Conservation (phyloP, 1,139 yeast genomes). For the Candida sanyaensis region DNA sequence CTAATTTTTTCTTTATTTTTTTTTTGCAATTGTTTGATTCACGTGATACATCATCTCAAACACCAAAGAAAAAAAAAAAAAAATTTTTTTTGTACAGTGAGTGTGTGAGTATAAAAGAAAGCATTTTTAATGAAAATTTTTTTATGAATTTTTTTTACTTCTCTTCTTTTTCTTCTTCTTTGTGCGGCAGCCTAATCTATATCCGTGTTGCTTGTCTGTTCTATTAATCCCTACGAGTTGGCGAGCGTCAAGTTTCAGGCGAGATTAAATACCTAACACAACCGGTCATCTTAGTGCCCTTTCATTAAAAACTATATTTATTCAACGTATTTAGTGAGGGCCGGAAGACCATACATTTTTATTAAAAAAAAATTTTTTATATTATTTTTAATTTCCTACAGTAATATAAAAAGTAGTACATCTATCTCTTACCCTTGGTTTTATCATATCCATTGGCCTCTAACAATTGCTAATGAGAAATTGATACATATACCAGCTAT, state of each 20-base stretch:
- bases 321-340: conserved; percentile 40
- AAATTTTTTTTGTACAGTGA: background rate
- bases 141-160: conserved; percentile 3
- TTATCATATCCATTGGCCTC: conserved; percentile 47
- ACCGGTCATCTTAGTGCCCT: conserved; percentile 54
- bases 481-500: conserved; percentile 63
- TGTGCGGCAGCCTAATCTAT: conserved; percentile 60
- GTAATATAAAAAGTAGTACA: background rate
- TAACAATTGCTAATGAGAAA: conserved; percentile 55
- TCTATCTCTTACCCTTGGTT: background rate
- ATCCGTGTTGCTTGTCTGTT: conserved; percentile 60
- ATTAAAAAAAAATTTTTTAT: background rate
- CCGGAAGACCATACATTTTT: conserved; percentile 51
- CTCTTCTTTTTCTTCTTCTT: conserved; percentile 24
- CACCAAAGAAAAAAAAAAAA: background rate
- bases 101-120: conserved; percentile 2
- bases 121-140: conserved; percentile 5
- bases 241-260: conserved; percentile 61
- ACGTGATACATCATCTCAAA: background rate
- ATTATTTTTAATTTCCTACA: background rate
- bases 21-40: background rate
- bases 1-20: background rate
- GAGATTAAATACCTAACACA: conserved; percentile 32
- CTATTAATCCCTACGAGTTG: conserved; percentile 51
- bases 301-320: conserved; percentile 27